Evolutionary conservation across 148 eudicot species (phyloP).

Genomic region (Euryodendron excelsum): DNA sequence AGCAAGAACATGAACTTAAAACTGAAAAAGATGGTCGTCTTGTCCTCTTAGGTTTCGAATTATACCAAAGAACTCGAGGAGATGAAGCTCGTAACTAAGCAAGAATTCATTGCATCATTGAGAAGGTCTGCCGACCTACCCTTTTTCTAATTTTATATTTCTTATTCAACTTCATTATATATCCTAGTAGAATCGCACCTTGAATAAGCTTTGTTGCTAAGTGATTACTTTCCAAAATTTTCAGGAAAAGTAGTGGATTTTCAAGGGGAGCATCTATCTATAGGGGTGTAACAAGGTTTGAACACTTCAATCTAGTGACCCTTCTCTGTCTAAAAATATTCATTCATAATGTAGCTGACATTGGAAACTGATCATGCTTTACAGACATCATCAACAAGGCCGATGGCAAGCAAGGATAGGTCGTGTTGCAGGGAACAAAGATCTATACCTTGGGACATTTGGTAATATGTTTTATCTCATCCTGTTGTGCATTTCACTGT

Average conservation of each 20-base stretch:
- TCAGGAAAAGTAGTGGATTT: conserved; percentile 97
- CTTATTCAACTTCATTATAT: neutral
- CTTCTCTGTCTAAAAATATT: neutral
- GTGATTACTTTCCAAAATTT: neutral
- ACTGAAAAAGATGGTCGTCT: neutral
- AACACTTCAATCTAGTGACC: neutral
- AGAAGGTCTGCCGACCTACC: conserved; percentile 50
- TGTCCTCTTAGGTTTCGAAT: conserved; percentile 44
- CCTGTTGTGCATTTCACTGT: neutral
- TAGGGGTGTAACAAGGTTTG: conserved; percentile 86
- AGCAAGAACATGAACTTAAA: neutral
- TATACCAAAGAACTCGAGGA: conserved; percentile 83
- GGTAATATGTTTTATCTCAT: conserved; percentile 37
- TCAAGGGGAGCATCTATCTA: conserved; percentile 98
- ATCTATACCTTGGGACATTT: conserved; percentile 90
- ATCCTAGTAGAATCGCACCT: neutral
- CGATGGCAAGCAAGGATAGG: conserved; percentile 99
- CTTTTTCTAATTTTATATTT: neutral
- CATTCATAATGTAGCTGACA: neutral
- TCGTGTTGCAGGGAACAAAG: conserved; percentile 98
- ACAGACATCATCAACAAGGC: conserved; percentile 98
- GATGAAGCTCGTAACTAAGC: conserved; percentile 82
- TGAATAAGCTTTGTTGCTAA: conserved; percentile 3
- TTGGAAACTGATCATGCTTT: neutral
- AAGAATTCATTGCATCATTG: conserved; percentile 94